Base-by-base conservation (phyloP, 768 basidiomycete species). In the Inosperma sp. region DNA sequence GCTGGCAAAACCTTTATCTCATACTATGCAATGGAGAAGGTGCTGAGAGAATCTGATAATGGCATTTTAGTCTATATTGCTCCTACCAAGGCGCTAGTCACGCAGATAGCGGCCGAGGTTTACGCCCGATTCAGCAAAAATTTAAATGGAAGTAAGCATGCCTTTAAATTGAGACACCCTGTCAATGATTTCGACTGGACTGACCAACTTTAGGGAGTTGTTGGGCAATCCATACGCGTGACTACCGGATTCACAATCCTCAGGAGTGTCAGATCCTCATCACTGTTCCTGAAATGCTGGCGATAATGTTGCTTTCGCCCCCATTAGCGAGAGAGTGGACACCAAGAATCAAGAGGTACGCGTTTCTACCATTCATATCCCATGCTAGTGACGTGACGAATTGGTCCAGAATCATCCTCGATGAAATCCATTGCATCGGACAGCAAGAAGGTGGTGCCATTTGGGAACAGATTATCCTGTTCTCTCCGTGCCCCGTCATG, bases 1-100 rank as follows among this genome's bases (percentile, higher is more conserved):
- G 84, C 83, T 1, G 84, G 85, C 22, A 88, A 88, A 63, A 87
- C 86, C 0, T 88, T 88, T 59, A 85, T 88, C 35, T 83, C 83
- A 2, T 88, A 75, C 63, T 86, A 86, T 56, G 85, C 86, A 0
- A 87, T 88, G 85, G 84, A 86, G 62, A 77, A 78, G 55, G 69
- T 85, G 10, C 66, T 88, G 2, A 68, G 81, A 48, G 70, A 69
- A 34, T 82, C 82, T 0, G 81, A 88, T 58, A 77, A 86, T 36
- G 84, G 81, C 0, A 72, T 88, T 34, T 60, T 88, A 29, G 79
- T 88, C 16, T 88, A 88, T 60, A 76, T 88, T 35, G 85, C 86
- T 0, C 86, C 86, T 0, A 86, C 86, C 6, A 88, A 88, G 61
- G 84, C 86, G 0, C 71, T 88, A 0, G 86, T 88, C 45, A 74